Percentiles rank a stretch among this genome's conserved stretches.
Evolutionary conservation across 2,329 filamentous ascomycete genomes (phyloP).

Genomic region (Paecilomyces formosus): DNA sequence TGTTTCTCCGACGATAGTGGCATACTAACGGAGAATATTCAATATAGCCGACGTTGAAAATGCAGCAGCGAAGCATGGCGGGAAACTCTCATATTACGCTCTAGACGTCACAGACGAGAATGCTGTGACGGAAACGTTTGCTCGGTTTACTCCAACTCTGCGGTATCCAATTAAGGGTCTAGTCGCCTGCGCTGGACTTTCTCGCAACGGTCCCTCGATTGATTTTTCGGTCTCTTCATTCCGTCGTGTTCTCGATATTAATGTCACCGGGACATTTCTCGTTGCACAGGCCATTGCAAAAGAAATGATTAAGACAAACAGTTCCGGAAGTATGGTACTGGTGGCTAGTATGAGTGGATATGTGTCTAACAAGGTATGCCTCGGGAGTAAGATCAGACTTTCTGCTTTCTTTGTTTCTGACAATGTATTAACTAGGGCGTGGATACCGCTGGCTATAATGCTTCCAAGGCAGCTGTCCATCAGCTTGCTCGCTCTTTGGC

Average conservation of each 20-base stretch:
- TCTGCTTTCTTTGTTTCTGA: background rate
- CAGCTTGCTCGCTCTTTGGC: constrained; percentile 43
- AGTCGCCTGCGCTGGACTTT: constrained; percentile 45
- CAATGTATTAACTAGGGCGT: constrained; percentile 50
- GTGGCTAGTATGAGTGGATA: constrained; percentile 65
- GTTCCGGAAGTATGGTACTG: constrained; percentile 55
- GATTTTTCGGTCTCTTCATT: constrained; percentile 37
- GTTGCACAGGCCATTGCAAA: constrained; percentile 24
- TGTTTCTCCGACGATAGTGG: no score
- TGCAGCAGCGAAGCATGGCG: no score
- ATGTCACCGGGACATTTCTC: constrained; percentile 30
- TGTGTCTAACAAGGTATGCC: constrained; percentile 50
- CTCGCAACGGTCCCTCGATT: constrained; percentile 40
- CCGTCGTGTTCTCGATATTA: constrained; percentile 27
- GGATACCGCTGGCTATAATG: constrained; percentile 51
- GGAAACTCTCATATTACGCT: no score
- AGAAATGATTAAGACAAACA: constrained; percentile 49
- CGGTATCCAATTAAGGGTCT: constrained; percentile 1
- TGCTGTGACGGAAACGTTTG: no score
- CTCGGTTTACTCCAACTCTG: no score
- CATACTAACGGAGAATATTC: no score
- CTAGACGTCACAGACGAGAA: no score
- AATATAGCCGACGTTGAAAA: no score
- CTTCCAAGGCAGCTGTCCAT: constrained; percentile 43
- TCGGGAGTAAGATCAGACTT: background rate